A percentile compares a stretch with the other conserved stretches of the same genome.
These are phyloP conservation scores for Solanum pinnatisectum DNA, from an alignment of 257 asterid species.

Conservation along the genomic window DNA sequence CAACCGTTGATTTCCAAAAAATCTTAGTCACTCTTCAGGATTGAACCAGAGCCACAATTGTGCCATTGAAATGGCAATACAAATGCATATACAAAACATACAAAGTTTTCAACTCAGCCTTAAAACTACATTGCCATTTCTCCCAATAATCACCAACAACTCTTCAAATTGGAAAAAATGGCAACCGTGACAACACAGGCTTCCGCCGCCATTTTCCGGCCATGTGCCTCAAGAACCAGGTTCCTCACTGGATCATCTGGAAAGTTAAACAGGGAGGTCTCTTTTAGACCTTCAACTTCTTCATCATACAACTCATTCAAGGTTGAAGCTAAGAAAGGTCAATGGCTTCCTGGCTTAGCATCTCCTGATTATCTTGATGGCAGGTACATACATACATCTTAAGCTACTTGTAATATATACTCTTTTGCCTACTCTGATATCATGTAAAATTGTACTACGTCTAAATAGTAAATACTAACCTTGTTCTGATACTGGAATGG, in stretches of 20 bases:
- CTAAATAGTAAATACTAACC: neutral
- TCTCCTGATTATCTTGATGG: constrained; percentile 85
- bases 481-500: neutral
- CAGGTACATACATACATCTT: constrained; percentile 30
- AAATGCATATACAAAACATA: constrained; percentile 26
- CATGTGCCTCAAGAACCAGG: constrained; percentile 43
- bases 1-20: constrained; percentile 40
- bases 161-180: constrained; percentile 18
- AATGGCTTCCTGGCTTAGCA: constrained; percentile 90
- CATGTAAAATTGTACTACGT: neutral
- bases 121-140: neutral
- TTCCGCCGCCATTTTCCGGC: constrained; percentile 65
- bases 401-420: too few species aligned
- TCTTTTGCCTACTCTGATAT: neutral
- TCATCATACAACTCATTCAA: constrained; percentile 42
- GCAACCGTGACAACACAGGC: constrained; percentile 78
- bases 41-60: constrained; percentile 33
- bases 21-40: constrained; percentile 21
- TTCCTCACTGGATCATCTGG: constrained; percentile 65
- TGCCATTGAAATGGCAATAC: constrained; percentile 14
- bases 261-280: constrained; percentile 45
- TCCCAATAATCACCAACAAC: neutral
- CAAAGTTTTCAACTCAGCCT: constrained; percentile 2
- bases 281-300: constrained; percentile 21
- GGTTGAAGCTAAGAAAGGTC: constrained; percentile 92